Conservation (phyloP, 768 basidiomycete genomes). For the Suillus decipiens region DNA sequence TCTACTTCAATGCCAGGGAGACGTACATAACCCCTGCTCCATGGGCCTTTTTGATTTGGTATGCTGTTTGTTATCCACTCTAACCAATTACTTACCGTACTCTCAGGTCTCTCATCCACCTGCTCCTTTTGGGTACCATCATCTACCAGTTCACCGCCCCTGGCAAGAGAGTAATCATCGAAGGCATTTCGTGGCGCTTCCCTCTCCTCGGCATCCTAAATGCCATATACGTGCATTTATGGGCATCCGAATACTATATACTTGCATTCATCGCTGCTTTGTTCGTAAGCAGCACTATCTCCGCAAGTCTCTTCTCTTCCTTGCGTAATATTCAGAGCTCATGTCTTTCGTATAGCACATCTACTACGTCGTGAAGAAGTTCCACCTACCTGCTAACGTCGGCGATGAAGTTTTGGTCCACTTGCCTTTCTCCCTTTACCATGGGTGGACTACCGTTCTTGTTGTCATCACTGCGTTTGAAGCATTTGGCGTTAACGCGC, state of each 20-base stretch:
- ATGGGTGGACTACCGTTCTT: constrained; percentile 89
- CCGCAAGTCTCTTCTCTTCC: constrained; percentile 31
- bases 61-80: constrained; percentile 17
- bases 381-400: constrained; percentile 60
- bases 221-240: constrained; percentile 85
- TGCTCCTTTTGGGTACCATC: constrained; percentile 87
- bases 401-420: constrained; percentile 90
- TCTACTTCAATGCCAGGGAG: constrained; percentile 74
- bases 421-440: constrained; percentile 94
- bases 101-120: constrained; percentile 80
- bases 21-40: constrained; percentile 95
- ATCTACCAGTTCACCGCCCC: constrained; percentile 84
- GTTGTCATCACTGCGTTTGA: constrained; percentile 83
- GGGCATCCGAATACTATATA: constrained; percentile 76
- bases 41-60: constrained; percentile 93
- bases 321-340: constrained; percentile 33
- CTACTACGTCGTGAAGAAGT: constrained; percentile 93
- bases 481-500: constrained; percentile 83
- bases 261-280: constrained; percentile 86
- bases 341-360: constrained; percentile 63
- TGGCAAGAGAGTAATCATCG: constrained; percentile 80
- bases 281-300: constrained; percentile 77
- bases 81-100: constrained; percentile 9
- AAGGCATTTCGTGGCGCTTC: constrained; percentile 91
- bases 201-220: constrained; percentile 86